Percentiles rank a stretch among this genome's conserved stretches.
These are phyloP conservation scores for Sugiyamaella boreocaroliniensis DNA, from an alignment of 805 yeast species.

Conservation along the genomic window DNA sequence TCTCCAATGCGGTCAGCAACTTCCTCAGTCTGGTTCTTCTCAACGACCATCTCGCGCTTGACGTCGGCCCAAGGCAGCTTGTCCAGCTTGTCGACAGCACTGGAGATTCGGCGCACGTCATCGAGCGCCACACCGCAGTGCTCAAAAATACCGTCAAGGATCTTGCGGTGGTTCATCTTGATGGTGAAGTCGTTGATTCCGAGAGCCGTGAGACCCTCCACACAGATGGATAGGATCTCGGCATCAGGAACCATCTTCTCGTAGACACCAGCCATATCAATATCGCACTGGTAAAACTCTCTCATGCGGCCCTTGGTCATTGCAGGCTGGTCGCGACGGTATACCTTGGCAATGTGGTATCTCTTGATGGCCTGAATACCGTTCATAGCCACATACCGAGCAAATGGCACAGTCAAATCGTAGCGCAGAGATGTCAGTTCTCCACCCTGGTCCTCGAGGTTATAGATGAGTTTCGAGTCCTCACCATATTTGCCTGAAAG, in stretches of 20 bases:
- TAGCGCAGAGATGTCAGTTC: slow-evolving; percentile 92
- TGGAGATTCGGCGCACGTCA: slow-evolving; percentile 86
- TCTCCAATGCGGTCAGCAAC: slow-evolving; percentile 92
- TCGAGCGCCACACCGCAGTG: slow-evolving; percentile 92
- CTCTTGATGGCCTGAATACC: slow-evolving; percentile 84
- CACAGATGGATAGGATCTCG: slow-evolving; percentile 72
- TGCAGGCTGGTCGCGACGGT: slow-evolving; percentile 99
- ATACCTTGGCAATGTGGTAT: slow-evolving; percentile 95
- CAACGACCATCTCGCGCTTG: slow-evolving; percentile 83
- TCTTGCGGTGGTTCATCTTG: slow-evolving; percentile 91
- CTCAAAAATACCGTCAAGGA: slow-evolving; percentile 90
- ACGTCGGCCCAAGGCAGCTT: slow-evolving; percentile 94
- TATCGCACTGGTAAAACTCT: slow-evolving; percentile 98
- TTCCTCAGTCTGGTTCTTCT: slow-evolving; percentile 82
- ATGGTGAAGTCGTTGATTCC: slow-evolving; percentile 87
- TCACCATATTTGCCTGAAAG: slow-evolving; percentile 97
- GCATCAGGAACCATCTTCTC: slow-evolving; percentile 97
- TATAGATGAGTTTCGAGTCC: slow-evolving; percentile 92
- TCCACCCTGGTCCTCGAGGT: slow-evolving; percentile 98
- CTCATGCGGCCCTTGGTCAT: slow-evolving; percentile 99
- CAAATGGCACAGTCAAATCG: slow-evolving; percentile 97
- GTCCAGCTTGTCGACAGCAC: slow-evolving; percentile 95
- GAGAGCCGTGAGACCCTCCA: slow-evolving; percentile 75
- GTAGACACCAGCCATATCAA: slow-evolving; percentile 89
- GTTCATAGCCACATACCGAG: slow-evolving; percentile 94